Percentiles rank a stretch among this genome's conserved stretches.
These are phyloP conservation scores for Uncinocarpus reesii DNA, from an alignment of 2,329 filamentous ascomycete species.

Conservation along the genomic window DNA sequence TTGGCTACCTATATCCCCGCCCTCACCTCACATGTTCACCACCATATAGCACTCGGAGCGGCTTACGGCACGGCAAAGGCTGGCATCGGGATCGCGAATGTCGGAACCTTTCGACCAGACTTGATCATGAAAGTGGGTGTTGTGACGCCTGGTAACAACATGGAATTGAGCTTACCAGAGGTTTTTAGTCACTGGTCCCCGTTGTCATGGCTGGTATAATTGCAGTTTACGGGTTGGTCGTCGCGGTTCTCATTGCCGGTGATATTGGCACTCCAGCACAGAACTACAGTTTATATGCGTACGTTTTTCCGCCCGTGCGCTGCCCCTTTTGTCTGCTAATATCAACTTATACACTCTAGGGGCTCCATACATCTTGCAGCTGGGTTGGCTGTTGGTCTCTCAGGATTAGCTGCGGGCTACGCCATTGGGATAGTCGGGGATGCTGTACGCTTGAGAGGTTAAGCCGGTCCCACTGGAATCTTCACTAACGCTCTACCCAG, in stretches of 20 bases:
- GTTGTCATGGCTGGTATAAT: slow-evolving; percentile 96
- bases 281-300: slow-evolving; percentile 77
- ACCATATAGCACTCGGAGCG: slow-evolving; percentile 49
- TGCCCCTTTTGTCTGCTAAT: background rate
- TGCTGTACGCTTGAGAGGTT: slow-evolving; percentile 45
- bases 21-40: slow-evolving; percentile 6
- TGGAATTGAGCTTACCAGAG: slow-evolving; percentile 17
- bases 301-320: slow-evolving; percentile 27
- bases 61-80: slow-evolving; percentile 60
- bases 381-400: slow-evolving; percentile 81
- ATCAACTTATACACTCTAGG: slow-evolving; percentile 35
- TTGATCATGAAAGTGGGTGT: slow-evolving; percentile 55
- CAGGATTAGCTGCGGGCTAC: slow-evolving; percentile 88
- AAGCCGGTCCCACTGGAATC: background rate
- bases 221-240: slow-evolving; percentile 93
- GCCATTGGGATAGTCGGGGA: slow-evolving; percentile 94
- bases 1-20: background rate
- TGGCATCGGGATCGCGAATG: slow-evolving; percentile 57
- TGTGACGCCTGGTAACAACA: background rate
- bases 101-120: slow-evolving; percentile 56
- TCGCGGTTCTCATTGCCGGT: slow-evolving; percentile 88
- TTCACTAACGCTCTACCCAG: slow-evolving; percentile 29
- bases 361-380: slow-evolving; percentile 91
- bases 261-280: slow-evolving; percentile 61
- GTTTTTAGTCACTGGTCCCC: slow-evolving; percentile 39